Conservation (phyloP, 2,329 filamentous ascomycete genomes). For the Microdochium bolleyi region DNA sequence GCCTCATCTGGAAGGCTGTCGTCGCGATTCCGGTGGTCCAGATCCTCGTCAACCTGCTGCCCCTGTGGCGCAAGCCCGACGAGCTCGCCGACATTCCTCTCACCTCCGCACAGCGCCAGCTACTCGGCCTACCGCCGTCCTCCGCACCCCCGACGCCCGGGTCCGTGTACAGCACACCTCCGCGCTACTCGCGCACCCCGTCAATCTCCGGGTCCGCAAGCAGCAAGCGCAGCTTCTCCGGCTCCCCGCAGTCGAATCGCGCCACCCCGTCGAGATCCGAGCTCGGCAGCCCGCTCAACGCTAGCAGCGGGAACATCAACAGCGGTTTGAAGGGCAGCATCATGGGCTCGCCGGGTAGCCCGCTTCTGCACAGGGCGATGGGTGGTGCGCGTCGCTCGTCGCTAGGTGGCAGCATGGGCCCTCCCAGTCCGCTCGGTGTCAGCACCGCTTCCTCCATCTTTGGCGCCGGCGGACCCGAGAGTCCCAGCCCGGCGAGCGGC, state of each 20-base stretch:
- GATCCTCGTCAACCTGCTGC: conserved; percentile 61
- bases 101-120: conserved; percentile 77
- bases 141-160: conserved; percentile 56
- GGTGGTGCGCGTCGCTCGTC: conserved; percentile 48
- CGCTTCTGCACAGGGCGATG: conserved; percentile 62
- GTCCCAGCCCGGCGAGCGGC: conserved; percentile 49
- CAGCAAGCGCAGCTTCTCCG: conserved; percentile 47
- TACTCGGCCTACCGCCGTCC: conserved; percentile 72
- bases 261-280: conserved; percentile 35
- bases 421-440: conserved; percentile 39
- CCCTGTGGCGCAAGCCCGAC: conserved; percentile 65
- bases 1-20: conserved; percentile 36
- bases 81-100: conserved; percentile 82
- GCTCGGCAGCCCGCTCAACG: conserved; percentile 18
- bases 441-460: conserved; percentile 40
- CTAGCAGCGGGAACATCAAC: conserved; percentile 22
- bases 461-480: conserved; percentile 46
- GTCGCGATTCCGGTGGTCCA: conserved; percentile 60
- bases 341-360: conserved; percentile 40
- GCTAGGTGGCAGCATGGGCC: conserved; percentile 46
- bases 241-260: conserved; percentile 49
- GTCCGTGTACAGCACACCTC: conserved; percentile 75
- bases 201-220: conserved; percentile 55
- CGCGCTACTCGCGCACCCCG: conserved; percentile 73
- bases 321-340: conserved; percentile 3